Conservation (phyloP, 2,329 filamentous ascomycete genomes). For the Diplodia sapinea region DNA sequence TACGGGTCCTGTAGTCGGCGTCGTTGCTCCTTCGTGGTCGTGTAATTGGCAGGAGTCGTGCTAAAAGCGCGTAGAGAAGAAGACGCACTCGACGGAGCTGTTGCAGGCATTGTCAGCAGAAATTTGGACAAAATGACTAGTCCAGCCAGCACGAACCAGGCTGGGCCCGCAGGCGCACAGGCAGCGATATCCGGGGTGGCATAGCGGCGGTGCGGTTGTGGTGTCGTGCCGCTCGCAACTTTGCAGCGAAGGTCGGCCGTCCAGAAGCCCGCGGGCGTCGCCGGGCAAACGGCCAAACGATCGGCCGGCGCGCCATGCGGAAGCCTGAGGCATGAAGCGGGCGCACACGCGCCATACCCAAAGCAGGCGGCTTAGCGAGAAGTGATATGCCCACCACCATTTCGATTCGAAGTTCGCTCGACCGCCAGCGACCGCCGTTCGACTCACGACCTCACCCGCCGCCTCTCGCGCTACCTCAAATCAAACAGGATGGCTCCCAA, state of each 20-base stretch:
- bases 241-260: slow-evolving; percentile 19
- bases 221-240: slow-evolving; percentile 10
- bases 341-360: slow-evolving; percentile 25
- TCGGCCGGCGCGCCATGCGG: slow-evolving; percentile 12
- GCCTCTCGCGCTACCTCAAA: slow-evolving; percentile 38
- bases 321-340: background rate
- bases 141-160: slow-evolving; percentile 39
- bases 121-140: background rate
- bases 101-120: slow-evolving; percentile 20
- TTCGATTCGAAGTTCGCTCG: slow-evolving; percentile 32
- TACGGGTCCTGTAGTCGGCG: slow-evolving; percentile 78
- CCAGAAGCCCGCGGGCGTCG: background rate
- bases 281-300: slow-evolving; percentile 23
- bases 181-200: slow-evolving; percentile 56
- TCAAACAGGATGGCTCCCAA: slow-evolving; percentile 86
- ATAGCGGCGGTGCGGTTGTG: slow-evolving; percentile 41
- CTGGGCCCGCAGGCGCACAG: slow-evolving; percentile 51
- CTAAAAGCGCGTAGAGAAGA: slow-evolving; percentile 64
- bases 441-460: slow-evolving; percentile 30
- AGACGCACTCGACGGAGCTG: slow-evolving; percentile 36
- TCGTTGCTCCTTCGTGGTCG: slow-evolving; percentile 54
- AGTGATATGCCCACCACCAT: slow-evolving; percentile 32
- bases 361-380: slow-evolving; percentile 35
- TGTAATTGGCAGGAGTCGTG: slow-evolving; percentile 67
- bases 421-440: slow-evolving; percentile 37